Evolutionary conservation across 2,329 filamentous ascomycete genomes (phyloP).

Genomic region (Epichloe scottii): DNA sequence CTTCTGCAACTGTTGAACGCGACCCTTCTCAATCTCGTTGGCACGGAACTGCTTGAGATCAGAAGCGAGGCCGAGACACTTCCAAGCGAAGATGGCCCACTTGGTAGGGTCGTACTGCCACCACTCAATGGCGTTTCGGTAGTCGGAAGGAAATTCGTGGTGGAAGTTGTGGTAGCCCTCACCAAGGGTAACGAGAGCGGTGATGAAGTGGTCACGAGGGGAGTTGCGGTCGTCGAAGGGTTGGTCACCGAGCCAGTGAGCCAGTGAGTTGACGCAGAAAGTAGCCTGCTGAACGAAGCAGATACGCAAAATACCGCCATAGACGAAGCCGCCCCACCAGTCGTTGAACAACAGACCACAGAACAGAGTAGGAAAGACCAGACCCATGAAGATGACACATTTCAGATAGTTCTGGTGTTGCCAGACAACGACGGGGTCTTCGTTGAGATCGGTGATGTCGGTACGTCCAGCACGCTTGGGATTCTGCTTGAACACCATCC

Average conservation of each 20-base stretch:
- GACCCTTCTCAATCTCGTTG: slow-evolving; percentile 89
- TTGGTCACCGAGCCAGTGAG: slow-evolving; percentile 85
- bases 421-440: slow-evolving; percentile 74
- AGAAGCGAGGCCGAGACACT: slow-evolving; percentile 71
- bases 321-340: slow-evolving; percentile 71
- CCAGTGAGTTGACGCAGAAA: slow-evolving; percentile 85
- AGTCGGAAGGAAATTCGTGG: slow-evolving; percentile 87
- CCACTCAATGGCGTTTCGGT: slow-evolving; percentile 86
- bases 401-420: slow-evolving; percentile 82
- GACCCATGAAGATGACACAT: slow-evolving; percentile 63
- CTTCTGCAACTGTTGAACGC: slow-evolving; percentile 81
- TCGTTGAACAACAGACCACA: slow-evolving; percentile 72
- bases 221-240: slow-evolving; percentile 90
- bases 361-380: slow-evolving; percentile 63
- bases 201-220: slow-evolving; percentile 77
- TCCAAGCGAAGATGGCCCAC: slow-evolving; percentile 77
- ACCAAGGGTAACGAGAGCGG: slow-evolving; percentile 71
- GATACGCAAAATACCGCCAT: slow-evolving; percentile 73
- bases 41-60: slow-evolving; percentile 83
- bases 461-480: slow-evolving; percentile 78
- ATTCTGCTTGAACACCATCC: slow-evolving; percentile 93
- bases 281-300: slow-evolving; percentile 88
- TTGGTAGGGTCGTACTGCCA: slow-evolving; percentile 87
- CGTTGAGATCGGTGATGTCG: slow-evolving; percentile 79
- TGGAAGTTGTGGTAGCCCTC: slow-evolving; percentile 95